Percentiles rank a stretch among this genome's conserved stretches.
Conservation (phyloP, 2,329 filamentous ascomycete species). For the Colletotrichum sp. region DNA sequence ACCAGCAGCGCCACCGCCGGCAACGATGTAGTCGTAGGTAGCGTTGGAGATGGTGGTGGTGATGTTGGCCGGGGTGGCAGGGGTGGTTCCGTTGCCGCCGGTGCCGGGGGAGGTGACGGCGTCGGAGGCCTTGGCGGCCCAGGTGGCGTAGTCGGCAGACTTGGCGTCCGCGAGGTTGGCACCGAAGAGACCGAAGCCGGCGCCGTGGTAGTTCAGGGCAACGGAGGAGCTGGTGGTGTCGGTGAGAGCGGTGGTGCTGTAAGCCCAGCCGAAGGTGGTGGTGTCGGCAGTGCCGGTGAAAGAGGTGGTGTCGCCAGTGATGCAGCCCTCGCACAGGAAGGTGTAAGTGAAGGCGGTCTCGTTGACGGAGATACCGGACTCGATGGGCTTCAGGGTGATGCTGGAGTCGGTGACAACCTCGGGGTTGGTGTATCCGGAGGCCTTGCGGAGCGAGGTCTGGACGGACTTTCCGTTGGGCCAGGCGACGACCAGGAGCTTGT, state of each 20-base stretch:
- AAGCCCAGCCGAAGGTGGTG: conserved; percentile 19
- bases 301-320: conserved; percentile 31
- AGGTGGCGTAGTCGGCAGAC: conserved; percentile 23
- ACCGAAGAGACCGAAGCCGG: conserved; percentile 26
- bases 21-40: conserved; percentile 24
- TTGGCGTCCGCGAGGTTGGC: conserved; percentile 23
- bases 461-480: conserved; percentile 49
- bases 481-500: conserved; percentile 46
- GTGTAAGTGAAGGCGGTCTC: conserved; percentile 52
- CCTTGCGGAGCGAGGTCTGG: conserved; percentile 25
- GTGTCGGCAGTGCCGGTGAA: conserved; percentile 20
- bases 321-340: conserved; percentile 50
- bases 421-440: conserved; percentile 44
- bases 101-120: conserved; percentile 19
- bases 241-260: conserved; percentile 21
- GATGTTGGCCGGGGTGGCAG: conserved; percentile 5
- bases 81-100: conserved; percentile 7
- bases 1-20: conserved; percentile 22
- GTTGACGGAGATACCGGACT: conserved; percentile 51
- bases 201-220: conserved; percentile 23
- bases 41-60: conserved; percentile 20
- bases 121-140: conserved; percentile 28
- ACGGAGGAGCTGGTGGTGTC: conserved; percentile 20
- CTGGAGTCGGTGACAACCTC: conserved; percentile 38
- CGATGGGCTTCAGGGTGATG: conserved; percentile 45